Percentiles rank a stretch among this genome's conserved stretches.
phyloP scores from a whole-genome alignment of 2,329 filamentous ascomycete species.

The Stachybotrys chartarum region DNA sequence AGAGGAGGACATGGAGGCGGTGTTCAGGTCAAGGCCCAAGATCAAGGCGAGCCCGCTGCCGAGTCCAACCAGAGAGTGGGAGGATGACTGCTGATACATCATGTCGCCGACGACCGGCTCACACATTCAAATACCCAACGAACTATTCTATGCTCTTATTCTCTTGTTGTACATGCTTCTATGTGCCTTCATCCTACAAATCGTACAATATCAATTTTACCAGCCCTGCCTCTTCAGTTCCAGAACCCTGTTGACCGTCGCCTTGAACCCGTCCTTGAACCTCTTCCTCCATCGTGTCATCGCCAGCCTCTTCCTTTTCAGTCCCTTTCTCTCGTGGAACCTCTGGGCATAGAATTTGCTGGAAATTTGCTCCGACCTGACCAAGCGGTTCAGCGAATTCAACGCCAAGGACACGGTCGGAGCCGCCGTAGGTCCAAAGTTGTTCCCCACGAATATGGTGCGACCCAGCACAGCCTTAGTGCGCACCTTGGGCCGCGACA shows the following conservation, averaged over 20 bases:
- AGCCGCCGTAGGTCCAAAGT: conserved; percentile 17
- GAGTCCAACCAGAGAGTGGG: conserved; percentile 35
- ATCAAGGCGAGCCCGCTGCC: conserved; percentile 67
- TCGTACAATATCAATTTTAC: conserved; percentile 36
- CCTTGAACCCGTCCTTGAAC: conserved; percentile 64
- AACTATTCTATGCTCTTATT: neutral
- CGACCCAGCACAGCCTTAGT: conserved; percentile 26
- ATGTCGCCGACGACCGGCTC: too few species aligned
- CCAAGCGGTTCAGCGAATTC: conserved; percentile 28
- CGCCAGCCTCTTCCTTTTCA: conserved; percentile 70
- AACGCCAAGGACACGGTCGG: conserved; percentile 39
- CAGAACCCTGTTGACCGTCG: conserved; percentile 55
- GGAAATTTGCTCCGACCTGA: conserved; percentile 48
- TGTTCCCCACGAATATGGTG: conserved; percentile 29
- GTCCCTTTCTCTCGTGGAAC: conserved; percentile 67
- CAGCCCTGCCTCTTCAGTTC: conserved; percentile 73
- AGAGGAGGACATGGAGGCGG: conserved; percentile 69
- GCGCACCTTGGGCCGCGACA: conserved; percentile 19
- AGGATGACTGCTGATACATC: conserved; percentile 15
- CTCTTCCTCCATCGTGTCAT: conserved; percentile 61
- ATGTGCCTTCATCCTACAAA: conserved; percentile 10
- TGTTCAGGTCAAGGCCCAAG: conserved; percentile 79
- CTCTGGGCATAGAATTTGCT: conserved; percentile 50
- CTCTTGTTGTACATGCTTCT: conserved; percentile 3
- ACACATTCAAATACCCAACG: too few species aligned